Conservation (phyloP, 2,329 filamentous ascomycete genomes). For the Sordariomycetes sp. region DNA sequence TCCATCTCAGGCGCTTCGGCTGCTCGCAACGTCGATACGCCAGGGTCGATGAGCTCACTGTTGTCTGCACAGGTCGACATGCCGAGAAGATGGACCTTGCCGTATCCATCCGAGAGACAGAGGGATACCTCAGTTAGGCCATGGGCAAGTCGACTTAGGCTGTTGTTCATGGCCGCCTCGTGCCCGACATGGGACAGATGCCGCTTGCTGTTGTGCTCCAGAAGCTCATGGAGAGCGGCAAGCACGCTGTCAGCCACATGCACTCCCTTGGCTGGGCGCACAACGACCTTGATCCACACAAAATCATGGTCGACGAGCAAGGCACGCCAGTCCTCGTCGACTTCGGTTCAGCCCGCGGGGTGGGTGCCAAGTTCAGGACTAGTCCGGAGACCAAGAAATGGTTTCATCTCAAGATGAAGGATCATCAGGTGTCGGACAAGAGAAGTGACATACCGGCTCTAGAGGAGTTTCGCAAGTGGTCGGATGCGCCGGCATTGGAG, state of each 20-base stretch:
- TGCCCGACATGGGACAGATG: too few species aligned
- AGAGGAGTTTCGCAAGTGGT: background rate
- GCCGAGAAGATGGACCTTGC: conserved; percentile 4
- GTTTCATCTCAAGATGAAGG: background rate
- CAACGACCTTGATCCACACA: conserved; percentile 19
- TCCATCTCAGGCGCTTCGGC: conserved; percentile 9
- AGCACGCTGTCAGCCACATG: conserved; percentile 14
- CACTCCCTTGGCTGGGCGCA: conserved; percentile 18
- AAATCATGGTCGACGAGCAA: conserved; percentile 18
- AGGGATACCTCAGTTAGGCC: background rate
- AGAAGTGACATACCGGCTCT: background rate
- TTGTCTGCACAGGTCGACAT: conserved; percentile 10
- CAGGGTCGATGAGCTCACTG: conserved; percentile 15
- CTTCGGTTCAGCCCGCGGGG: conserved; percentile 14
- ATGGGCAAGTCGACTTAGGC: conserved; percentile 12
- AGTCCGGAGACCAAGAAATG: background rate
- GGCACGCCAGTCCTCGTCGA: conserved; percentile 17
- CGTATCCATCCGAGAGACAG: background rate
- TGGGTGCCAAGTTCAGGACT: background rate
- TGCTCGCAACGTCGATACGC: conserved; percentile 12
- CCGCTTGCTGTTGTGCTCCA: too few species aligned
- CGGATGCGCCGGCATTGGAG: background rate
- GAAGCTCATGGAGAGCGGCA: conserved; percentile 5
- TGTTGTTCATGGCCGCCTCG: conserved; percentile 13
- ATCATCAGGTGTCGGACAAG: background rate